A percentile compares a stretch with the other conserved stretches of the same genome.
Conservation (phyloP, 140 eudicot species). For the Flaveria floridana region DNA sequence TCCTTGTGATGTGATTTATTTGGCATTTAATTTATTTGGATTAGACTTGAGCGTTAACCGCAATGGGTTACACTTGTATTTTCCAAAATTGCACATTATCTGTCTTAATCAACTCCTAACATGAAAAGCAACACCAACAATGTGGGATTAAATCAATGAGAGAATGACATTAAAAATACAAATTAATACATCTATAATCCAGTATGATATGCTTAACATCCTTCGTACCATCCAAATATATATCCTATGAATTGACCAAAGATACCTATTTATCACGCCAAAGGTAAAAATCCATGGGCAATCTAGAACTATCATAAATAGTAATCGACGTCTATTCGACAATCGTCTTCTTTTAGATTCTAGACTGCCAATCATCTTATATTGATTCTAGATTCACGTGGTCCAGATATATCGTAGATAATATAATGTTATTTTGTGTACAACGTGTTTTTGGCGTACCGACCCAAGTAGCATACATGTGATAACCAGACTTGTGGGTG, state of each 20-base stretch:
- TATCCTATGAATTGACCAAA: not conserved
- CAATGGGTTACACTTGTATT: conserved; percentile 26
- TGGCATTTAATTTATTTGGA: conserved; percentile 18
- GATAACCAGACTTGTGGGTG: conserved; percentile 31
- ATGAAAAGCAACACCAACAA: conserved; percentile 34
- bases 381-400: conserved; percentile 4
- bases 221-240: not conserved
- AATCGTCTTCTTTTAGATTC: too few species aligned
- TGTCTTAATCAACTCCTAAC: conserved; percentile 29
- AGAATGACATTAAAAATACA: not conserved
- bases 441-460: conserved; percentile 15
- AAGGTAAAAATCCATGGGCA: not conserved
- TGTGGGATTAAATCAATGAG: conserved; percentile 24
- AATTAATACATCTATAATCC: not conserved
- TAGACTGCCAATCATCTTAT: not conserved
- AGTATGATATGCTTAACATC: not conserved
- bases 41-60: conserved; percentile 36
- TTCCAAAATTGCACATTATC: conserved; percentile 26
- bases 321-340: not conserved
- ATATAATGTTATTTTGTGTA: conserved; percentile 9
- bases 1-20: conserved; percentile 24
- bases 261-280: too few species aligned
- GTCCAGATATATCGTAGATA: not conserved
- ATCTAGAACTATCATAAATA: not conserved
- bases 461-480: conserved; percentile 26